phyloP scores from a whole-genome alignment of 108 stramenopile genomes.

The Mediolabrus comicus region DNA sequence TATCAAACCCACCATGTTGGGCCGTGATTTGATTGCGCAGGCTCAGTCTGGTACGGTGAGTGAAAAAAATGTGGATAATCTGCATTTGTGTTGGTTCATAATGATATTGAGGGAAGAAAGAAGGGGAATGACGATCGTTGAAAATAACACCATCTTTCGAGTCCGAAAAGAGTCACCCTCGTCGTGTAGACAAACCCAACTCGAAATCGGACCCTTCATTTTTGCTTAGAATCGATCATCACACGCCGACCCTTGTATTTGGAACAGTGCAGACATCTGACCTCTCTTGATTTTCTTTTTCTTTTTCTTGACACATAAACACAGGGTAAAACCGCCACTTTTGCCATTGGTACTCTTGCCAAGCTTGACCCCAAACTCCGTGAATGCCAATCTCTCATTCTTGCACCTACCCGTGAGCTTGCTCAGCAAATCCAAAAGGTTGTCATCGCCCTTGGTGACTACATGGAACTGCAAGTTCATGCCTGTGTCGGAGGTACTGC shows the following conservation, averaged over 20 bases:
- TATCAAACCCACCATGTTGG: constrained; percentile 95
- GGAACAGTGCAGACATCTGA: neutral
- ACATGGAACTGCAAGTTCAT: constrained; percentile 97
- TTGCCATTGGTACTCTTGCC: constrained; percentile 97
- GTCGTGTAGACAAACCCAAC: constrained; percentile 82
- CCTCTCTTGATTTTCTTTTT: constrained; percentile 5
- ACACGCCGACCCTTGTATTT: neutral
- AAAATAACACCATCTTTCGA: constrained; percentile 97
- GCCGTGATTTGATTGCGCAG: constrained; percentile 98
- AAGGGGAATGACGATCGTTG: constrained; percentile 73
- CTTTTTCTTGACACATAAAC: neutral
- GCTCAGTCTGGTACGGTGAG: constrained; percentile 98
- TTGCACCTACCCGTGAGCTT: constrained; percentile 99
- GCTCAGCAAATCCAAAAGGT: constrained; percentile 99
- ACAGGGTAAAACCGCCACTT: constrained; percentile 98
- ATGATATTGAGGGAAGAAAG: neutral
- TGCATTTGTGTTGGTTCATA: neutral
- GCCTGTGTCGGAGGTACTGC: constrained; percentile 99
- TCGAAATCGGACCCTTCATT: constrained; percentile 84
- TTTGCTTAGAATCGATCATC: neutral
- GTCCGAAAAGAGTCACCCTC: constrained; percentile 96
- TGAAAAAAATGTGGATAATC: constrained; percentile 1
- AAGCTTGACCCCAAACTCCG: constrained; percentile 88
- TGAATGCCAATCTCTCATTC: constrained; percentile 96
- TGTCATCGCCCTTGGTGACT: constrained; percentile 97